phyloP scores from a whole-genome alignment of 768 basidiomycete species.

The Kwoniella mangroviensis region DNA sequence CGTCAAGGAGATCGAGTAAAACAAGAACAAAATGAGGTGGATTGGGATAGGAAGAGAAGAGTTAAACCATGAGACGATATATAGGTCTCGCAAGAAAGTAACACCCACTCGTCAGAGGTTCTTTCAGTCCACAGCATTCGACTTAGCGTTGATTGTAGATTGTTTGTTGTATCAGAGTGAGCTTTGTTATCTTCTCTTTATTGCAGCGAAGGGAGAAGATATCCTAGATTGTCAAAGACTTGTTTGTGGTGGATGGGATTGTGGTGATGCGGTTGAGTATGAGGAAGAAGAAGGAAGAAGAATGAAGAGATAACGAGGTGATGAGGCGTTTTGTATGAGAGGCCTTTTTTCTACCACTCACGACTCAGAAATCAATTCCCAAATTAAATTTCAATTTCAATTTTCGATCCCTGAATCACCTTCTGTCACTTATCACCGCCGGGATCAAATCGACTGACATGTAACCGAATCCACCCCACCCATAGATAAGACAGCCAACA shows the following conservation, averaged over 20 bases:
- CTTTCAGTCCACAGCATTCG: conserved; percentile 55
- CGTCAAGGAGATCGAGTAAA: too few species aligned
- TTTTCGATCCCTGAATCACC: conserved; percentile 11
- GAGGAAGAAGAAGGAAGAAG: not conserved
- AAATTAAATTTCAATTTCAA: conserved; percentile 7
- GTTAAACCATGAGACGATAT: too few species aligned
- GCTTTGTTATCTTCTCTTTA: not conserved
- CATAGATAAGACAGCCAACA: not conserved
- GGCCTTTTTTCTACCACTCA: not conserved
- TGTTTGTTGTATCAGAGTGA: not conserved
- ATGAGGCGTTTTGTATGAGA: not conserved
- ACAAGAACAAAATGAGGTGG: too few species aligned
- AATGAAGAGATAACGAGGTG: not conserved
- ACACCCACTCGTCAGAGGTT: conserved; percentile 56
- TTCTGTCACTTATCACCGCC: conserved; percentile 1
- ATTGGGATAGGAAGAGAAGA: too few species aligned
- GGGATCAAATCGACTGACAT: conserved; percentile 1
- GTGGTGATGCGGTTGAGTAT: not conserved
- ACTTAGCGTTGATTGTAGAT: not conserved
- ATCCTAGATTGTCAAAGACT: not conserved
- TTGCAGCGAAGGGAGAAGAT: not conserved
- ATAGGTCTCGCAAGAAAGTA: not conserved
- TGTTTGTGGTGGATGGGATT: not conserved
- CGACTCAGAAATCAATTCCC: not conserved
- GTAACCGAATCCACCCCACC: not conserved